Conservation (phyloP, 331 rosid species). For the Cucumis variabilis region DNA sequence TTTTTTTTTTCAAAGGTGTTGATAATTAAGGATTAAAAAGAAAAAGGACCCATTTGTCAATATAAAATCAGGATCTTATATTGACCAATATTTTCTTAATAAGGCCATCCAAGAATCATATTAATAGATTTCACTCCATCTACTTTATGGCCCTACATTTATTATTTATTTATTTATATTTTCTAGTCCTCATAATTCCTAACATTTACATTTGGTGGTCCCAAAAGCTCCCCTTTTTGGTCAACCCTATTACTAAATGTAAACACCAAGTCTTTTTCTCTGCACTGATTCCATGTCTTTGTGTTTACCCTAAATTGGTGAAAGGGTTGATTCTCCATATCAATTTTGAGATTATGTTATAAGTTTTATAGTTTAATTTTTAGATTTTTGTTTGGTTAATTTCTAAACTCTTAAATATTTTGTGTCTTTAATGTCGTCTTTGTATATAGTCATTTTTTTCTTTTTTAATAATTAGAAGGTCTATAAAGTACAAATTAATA, state of each 20-base stretch:
- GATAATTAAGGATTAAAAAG: conserved; percentile 21
- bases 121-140: conserved; percentile 39
- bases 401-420: no score
- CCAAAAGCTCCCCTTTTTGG: neutral
- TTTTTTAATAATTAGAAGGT: no score
- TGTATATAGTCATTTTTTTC: no score
- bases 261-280: neutral
- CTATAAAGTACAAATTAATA: no score
- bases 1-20: neutral
- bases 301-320: neutral
- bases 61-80: conserved; percentile 37
- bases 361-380: neutral
- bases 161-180: no score
- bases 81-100: conserved; percentile 40
- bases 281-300: neutral
- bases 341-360: neutral
- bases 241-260: neutral
- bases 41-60: conserved; percentile 35
- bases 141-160: conserved; percentile 29
- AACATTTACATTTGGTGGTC: neutral
- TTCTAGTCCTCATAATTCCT: neutral
- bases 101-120: conserved; percentile 47
- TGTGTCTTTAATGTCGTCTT: no score
- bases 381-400: neutral
- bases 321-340: neutral